phyloP scores from a whole-genome alignment of 495 filamentous ascomycete genomes.

The Aspergillus haitiensis region DNA sequence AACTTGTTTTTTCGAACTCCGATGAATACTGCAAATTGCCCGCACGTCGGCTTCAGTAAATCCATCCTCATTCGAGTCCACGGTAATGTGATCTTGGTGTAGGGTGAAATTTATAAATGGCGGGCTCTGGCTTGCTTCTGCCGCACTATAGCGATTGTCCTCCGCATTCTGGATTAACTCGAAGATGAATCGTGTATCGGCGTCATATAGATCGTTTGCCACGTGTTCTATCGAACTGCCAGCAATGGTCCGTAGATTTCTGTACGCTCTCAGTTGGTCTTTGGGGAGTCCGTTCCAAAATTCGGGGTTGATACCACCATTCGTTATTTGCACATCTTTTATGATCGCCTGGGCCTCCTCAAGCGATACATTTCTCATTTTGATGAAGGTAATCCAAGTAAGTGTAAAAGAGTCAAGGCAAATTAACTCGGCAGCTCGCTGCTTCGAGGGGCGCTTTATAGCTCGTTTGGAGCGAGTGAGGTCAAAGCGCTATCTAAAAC shows the following conservation, averaged over 20 bases:
- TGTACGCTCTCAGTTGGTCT: not conserved
- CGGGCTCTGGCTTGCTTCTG: not conserved
- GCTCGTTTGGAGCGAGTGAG: too few relatives aligned
- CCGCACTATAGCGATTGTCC: slow-evolving; percentile 3
- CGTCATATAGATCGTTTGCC: slow-evolving; percentile 1
- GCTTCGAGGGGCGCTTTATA: too few relatives aligned
- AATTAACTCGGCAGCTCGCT: too few relatives aligned
- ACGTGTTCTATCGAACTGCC: not conserved
- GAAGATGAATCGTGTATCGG: slow-evolving; percentile 7
- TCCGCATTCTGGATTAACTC: slow-evolving; percentile 13
- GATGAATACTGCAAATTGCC: slow-evolving; percentile 7
- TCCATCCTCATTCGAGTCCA: slow-evolving; percentile 10
- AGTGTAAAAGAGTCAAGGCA: too few relatives aligned
- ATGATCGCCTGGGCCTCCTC: not conserved
- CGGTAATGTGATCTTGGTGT: not conserved
- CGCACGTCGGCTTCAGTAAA: slow-evolving; percentile 4
- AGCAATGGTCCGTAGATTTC: not conserved
- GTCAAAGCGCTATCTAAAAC: too few relatives aligned
- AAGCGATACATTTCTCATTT: too few relatives aligned
- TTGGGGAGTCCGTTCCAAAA: not conserved
- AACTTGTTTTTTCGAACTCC: slow-evolving; percentile 1
- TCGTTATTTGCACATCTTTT: not conserved
- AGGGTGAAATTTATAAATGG: slow-evolving; percentile 2
- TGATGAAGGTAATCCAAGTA: too few relatives aligned
- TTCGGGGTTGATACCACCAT: not conserved